A percentile compares a stretch with the other conserved stretches of the same genome.
Evolutionary conservation across 495 filamentous ascomycete genomes (phyloP).

Genomic region (Tuber aestivum): DNA sequence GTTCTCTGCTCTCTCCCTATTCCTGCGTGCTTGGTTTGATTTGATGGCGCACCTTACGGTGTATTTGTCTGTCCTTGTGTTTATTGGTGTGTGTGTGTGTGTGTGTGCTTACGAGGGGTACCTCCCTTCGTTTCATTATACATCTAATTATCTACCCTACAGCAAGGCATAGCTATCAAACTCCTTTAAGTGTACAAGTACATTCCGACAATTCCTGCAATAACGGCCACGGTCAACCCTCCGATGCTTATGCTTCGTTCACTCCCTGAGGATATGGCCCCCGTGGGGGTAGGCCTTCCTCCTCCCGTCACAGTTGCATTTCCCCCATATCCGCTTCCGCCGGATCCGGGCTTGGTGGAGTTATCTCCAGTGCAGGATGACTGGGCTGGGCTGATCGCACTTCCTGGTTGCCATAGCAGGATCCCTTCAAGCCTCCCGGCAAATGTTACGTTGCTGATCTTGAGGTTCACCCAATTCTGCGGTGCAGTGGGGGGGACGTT

Average conservation of each 20-base stretch:
- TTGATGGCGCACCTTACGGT: background rate
- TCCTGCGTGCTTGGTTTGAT: background rate
- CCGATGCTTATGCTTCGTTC: background rate
- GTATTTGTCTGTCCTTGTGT: background rate
- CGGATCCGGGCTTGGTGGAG: background rate
- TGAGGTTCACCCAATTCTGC: constrained; percentile 41
- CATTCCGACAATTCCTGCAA: background rate
- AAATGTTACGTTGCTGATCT: constrained; percentile 36
- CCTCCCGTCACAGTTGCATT: background rate
- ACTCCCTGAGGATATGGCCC: background rate
- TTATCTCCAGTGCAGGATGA: background rate
- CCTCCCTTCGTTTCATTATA: background rate
- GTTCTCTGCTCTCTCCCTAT: background rate
- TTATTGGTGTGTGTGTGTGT: background rate
- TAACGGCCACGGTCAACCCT: background rate
- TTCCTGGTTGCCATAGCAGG: constrained; percentile 40
- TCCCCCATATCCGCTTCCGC: background rate
- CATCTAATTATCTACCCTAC: background rate
- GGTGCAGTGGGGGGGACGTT: constrained; percentile 12
- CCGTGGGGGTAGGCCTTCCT: background rate
- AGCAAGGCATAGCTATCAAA: background rate
- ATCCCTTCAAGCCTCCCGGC: constrained; percentile 35
- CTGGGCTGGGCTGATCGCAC: constrained; percentile 1
- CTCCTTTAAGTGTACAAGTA: background rate
- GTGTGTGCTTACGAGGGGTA: background rate